Conservation (phyloP, 148 eudicot species). For the Polygonum maritimum region DNA sequence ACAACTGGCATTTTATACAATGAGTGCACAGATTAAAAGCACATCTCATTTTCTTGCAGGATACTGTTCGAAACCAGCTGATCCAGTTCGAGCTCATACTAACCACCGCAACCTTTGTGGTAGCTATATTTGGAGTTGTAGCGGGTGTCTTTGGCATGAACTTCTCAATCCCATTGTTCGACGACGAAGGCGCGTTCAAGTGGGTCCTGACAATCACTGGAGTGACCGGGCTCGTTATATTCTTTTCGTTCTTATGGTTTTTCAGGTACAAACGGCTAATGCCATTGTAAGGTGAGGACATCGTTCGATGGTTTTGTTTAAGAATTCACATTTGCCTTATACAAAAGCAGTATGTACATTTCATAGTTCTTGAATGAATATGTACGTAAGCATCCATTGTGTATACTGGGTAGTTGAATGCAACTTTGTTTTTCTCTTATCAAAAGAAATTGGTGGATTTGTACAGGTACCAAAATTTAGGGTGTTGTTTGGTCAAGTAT, state of each 20-base stretch:
- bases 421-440: no score
- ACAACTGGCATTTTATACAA: background rate
- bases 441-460: background rate
- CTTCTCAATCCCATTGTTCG: constrained; percentile 58
- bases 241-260: constrained; percentile 68
- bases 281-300: constrained; percentile 45
- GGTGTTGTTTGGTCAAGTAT: background rate
- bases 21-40: background rate
- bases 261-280: constrained; percentile 76
- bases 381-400: background rate
- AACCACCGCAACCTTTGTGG: constrained; percentile 91
- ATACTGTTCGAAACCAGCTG: constrained; percentile 94
- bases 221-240: constrained; percentile 47
- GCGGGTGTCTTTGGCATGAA: constrained; percentile 98
- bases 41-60: constrained; percentile 38
- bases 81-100: constrained; percentile 88
- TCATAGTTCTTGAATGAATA: background rate
- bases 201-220: constrained; percentile 82
- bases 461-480: background rate
- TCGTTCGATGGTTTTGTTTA: background rate
- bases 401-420: background rate
- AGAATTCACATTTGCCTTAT: background rate
- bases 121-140: constrained; percentile 90
- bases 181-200: constrained; percentile 56
- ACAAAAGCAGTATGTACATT: background rate